Conservation (phyloP, 176 grass and related monocot species). For the Triticum turgidum region DNA sequence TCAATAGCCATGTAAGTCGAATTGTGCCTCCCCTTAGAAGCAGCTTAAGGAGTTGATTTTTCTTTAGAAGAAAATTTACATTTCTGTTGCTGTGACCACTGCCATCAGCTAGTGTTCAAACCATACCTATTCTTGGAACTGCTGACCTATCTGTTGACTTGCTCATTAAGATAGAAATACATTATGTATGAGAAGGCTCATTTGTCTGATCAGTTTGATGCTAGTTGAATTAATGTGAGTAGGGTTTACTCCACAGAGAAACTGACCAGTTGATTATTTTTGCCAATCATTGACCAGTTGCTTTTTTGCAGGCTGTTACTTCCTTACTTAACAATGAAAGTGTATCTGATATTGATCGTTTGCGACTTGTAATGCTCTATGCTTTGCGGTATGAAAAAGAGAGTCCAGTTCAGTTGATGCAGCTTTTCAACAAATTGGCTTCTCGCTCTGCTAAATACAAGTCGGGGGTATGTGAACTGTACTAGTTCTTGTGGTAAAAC, state of each 20-base stretch:
- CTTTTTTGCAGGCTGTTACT: slow-evolving; percentile 66
- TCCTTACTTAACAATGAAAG: slow-evolving; percentile 90
- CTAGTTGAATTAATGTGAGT: slow-evolving; percentile 12
- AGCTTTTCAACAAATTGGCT: slow-evolving; percentile 98
- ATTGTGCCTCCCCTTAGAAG: not conserved
- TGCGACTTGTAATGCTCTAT: slow-evolving; percentile 85
- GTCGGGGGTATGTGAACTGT: slow-evolving; percentile 69
- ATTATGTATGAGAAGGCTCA: not conserved
- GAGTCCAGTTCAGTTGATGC: slow-evolving; percentile 99
- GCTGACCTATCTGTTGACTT: not conserved
- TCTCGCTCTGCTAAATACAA: slow-evolving; percentile 96
- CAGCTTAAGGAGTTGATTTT: slow-evolving; percentile 3
- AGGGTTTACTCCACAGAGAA: not conserved
- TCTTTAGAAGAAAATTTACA: not conserved
- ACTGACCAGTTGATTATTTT: slow-evolving; percentile 6
- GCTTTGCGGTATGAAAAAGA: slow-evolving; percentile 98
- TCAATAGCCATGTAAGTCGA: not conserved
- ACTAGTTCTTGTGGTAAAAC: slow-evolving; percentile 30
- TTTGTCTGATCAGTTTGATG: slow-evolving; percentile 10
- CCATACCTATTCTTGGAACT: not conserved
- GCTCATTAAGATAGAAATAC: not conserved
- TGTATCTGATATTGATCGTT: slow-evolving; percentile 84
- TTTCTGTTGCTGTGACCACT: slow-evolving; percentile 2
- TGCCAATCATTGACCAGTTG: slow-evolving; percentile 21
- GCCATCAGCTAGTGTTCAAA: slow-evolving; percentile 6